A percentile compares a stretch with the other conserved stretches of the same genome.
Conservation (phyloP, 2,329 filamentous ascomycete genomes). For the Aciculosporium take region DNA sequence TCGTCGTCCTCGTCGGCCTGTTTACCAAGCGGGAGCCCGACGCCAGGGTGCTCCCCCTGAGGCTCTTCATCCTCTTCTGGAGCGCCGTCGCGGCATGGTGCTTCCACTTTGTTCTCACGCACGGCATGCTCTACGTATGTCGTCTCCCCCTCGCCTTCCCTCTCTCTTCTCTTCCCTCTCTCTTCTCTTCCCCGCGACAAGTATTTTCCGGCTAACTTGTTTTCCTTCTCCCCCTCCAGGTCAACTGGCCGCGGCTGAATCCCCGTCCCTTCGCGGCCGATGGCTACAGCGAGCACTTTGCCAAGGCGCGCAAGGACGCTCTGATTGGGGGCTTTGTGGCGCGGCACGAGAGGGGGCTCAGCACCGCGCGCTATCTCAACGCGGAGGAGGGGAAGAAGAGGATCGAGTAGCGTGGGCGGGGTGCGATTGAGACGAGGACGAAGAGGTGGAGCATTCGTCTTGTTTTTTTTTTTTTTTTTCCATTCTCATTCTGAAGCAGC, state of each 20-base stretch:
- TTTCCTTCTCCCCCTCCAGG: too few species aligned
- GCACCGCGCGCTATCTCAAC: constrained; percentile 66
- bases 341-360: constrained; percentile 68
- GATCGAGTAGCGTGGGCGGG: constrained; percentile 81
- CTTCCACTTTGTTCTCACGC: constrained; percentile 60
- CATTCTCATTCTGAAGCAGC: too few species aligned
- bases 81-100: constrained; percentile 55
- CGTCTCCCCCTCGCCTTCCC: background rate
- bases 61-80: constrained; percentile 73
- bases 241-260: constrained; percentile 97
- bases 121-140: constrained; percentile 92
- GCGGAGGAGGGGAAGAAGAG: constrained; percentile 98
- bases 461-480: background rate
- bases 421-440: too few species aligned
- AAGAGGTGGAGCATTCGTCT: background rate
- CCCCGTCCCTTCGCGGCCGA: constrained; percentile 76
- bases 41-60: constrained; percentile 63
- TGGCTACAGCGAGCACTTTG: constrained; percentile 75
- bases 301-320: constrained; percentile 67
- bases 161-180: background rate
- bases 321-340: constrained; percentile 59
- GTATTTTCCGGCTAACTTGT: too few species aligned
- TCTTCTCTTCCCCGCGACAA: too few species aligned
- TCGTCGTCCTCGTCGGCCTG: constrained; percentile 63
- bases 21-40: constrained; percentile 60